A percentile compares a stretch with the other conserved stretches of the same genome.
These are phyloP conservation scores for Brassica carinata DNA, from an alignment of 345 rosid genomes.

Conservation along the genomic window DNA sequence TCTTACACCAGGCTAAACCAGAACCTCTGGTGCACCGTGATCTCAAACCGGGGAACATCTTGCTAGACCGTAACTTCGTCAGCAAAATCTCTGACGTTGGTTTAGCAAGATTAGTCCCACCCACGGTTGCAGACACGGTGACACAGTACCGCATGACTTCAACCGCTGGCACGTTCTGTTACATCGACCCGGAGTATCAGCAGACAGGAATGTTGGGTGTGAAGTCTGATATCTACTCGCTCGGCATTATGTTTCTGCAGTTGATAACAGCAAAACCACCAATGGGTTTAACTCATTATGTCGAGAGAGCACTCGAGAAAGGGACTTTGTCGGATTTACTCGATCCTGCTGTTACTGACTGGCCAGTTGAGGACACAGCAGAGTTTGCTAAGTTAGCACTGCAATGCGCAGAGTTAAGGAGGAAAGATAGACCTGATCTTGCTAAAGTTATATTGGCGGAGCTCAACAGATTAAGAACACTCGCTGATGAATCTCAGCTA, in stretches of 20 bases:
- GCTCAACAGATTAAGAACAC: not conserved
- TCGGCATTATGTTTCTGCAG: not conserved
- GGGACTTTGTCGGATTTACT: constrained; percentile 45
- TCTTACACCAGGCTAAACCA: not conserved
- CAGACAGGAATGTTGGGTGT: constrained; percentile 1
- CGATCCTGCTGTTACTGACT: constrained; percentile 63
- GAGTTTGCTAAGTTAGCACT: constrained; percentile 61
- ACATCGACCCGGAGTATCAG: not conserved
- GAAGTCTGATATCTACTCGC: not conserved
- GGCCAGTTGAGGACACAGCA: constrained; percentile 76
- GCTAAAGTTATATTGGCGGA: not conserved
- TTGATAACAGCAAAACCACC: constrained; percentile 1
- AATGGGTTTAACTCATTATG: not conserved
- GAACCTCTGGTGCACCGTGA: not conserved
- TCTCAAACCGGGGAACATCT: not conserved
- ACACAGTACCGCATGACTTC: constrained; percentile 2
- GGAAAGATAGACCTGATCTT: constrained; percentile 46
- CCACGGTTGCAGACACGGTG: not conserved
- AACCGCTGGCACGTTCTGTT: not conserved
- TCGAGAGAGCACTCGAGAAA: not conserved
- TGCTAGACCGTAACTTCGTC: not conserved
- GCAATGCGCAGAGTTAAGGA: constrained; percentile 68
- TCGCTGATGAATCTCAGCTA: not conserved
- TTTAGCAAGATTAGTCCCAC: not conserved
- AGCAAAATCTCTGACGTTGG: not conserved